Evolutionary conservation across 2,329 filamentous ascomycete species (phyloP), one percentile per base, ranked within the genome.

Genomic region (Fusarium phyllophilum): DNA sequence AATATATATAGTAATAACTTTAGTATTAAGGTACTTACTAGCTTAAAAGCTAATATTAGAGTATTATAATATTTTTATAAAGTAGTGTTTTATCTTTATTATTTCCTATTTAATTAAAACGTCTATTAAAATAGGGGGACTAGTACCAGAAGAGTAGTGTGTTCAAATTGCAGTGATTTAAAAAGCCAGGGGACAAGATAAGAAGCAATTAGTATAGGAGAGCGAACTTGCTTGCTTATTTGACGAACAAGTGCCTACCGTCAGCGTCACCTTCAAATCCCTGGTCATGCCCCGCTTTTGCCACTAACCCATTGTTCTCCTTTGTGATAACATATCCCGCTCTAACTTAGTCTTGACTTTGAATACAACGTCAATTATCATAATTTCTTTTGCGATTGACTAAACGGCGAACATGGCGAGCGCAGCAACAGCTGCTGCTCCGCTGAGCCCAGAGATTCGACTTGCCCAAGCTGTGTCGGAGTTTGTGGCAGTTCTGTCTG

Each of bases 301-400:
- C 8, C 18, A 20, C n/a, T 10, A 0, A 6, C 17, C 3, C 17
- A 5, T 17, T 1, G 6, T 20, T 26, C 7, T 2, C 12, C 17
- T 29, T 29, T 10, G 1, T 29, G 15, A 44, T 14, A 45, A 22
- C 12, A 10, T 29, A 46, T 22, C 44, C 9, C 13, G 3, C 11
- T 46, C 18, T 29, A 46, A 20, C 26, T 46, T 3, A 10, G 14
- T 29, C 18, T 8, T 46, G 18, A 45, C 6, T 6, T 22, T 10
- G 12, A 29, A 10, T 15, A 20, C 17, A 13, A 24, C 10, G 3
- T 20, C 18, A 13, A 8, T 5, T 0, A 26, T 24, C 7, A 29
- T 6, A 12, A 24, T 44, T 24, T 9, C 14, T 20, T 18, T 13
- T 45, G n/a, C 14, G 10, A 3, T 45, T 29, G 24, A 29, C 44